phyloP scores from a whole-genome alignment of 139 green algal genomes.

The Volvox africanus region DNA sequence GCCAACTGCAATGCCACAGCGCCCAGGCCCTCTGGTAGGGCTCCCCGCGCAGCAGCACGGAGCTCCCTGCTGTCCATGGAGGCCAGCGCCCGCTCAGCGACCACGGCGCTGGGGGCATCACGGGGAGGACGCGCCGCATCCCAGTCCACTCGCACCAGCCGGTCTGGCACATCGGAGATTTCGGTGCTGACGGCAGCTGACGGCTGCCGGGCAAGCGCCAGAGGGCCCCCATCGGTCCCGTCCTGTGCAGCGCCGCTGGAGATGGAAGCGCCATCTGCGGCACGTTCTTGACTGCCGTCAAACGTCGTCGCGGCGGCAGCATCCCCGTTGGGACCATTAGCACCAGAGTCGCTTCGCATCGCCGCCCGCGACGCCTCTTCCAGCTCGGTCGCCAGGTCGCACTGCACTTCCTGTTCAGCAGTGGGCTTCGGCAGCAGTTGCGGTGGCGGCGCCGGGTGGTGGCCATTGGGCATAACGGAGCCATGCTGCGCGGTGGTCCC shows the following conservation, averaged over 20 bases:
- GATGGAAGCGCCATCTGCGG: slow-evolving; percentile 14
- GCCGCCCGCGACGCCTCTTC: background rate
- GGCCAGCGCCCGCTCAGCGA: slow-evolving; percentile 40
- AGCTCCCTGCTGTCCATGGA: slow-evolving; percentile 1
- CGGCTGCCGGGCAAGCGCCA: background rate
- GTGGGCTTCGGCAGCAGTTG: background rate
- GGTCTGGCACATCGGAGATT: background rate
- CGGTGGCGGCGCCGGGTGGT: background rate
- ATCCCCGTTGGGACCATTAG: background rate
- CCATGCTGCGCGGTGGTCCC: background rate
- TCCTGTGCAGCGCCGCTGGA: slow-evolving; percentile 5
- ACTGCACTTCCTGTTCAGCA: slow-evolving; percentile 47
- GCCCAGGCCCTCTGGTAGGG: slow-evolving; percentile 1
- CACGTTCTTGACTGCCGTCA: slow-evolving; percentile 6
- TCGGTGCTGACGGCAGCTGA: slow-evolving; percentile 1
- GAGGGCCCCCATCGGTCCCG: background rate
- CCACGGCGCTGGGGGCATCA: slow-evolving; percentile 31
- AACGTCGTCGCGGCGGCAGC: background rate
- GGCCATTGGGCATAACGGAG: slow-evolving; percentile 4
- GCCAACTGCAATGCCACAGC: slow-evolving; percentile 37
- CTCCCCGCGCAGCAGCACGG: background rate
- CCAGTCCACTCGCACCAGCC: slow-evolving; percentile 25
- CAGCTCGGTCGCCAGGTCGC: slow-evolving; percentile 12
- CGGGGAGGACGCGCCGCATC: background rate
- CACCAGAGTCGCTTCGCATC: background rate